Evolutionary conservation across 768 basidiomycete species (phyloP), one percentile per base, ranked within the genome.

Genomic region (Pleurotus sapidus): DNA sequence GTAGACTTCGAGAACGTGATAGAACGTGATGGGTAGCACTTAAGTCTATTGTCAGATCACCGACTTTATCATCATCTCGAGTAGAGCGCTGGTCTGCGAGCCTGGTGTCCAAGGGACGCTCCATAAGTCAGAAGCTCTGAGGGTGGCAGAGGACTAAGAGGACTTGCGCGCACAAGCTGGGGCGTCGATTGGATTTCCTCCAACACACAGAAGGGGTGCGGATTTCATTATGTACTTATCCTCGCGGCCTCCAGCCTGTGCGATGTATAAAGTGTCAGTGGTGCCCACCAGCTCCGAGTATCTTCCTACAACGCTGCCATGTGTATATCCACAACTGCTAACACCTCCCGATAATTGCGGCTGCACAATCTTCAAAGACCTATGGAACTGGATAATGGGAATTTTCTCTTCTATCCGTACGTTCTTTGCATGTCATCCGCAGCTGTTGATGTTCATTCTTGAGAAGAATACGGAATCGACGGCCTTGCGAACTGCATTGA

Each of bases 301-400:
- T 34, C 11, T 34, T 34, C 2, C 42, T 45, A 17, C n/a, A 7
- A 45, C 42, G 42, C 38, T 42, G 5, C 39, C 3, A 39, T 39
- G 37, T 30, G 24, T 23, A 18, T 15, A n/a, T 54, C 34, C 51
- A 42, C 51, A 14, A 24, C 23, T 25, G 18, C 51, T n/a, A 23
- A 12, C 27, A 15, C n/a, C 8, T 15, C 51, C 51, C 51, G 51
- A 43, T 15, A 54, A 54, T 5, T 54, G 51, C 8, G 51, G 51
- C 15, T 54, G 51, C 39, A 40, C 17, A 7, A 54, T 54, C 39
- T 54, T 54, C 39, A 54, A 24, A 8, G 51, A 54, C 51, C 27
- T 54, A 30, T 54, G 51, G 51, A 8, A 24, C 14, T 54, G 51
- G 51, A 40, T 54, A 39, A 54, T 54, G 27, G 51, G 51, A 1